A percentile compares a stretch with the other conserved stretches of the same genome.
phyloP scores from a whole-genome alignment of 306 rosid species.

The Sicyos baderoa region DNA sequence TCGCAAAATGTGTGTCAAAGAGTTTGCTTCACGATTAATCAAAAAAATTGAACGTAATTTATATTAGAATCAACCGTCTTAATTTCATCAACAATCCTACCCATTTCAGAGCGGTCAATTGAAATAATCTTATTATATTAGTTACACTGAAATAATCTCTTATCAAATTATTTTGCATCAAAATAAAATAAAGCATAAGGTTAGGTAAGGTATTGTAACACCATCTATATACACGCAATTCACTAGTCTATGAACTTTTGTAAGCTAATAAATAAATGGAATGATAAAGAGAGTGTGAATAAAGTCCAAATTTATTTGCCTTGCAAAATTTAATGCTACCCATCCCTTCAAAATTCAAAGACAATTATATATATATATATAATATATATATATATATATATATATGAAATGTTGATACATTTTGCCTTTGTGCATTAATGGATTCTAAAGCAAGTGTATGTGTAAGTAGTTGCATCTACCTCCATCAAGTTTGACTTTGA shows the following conservation, averaged over 20 bases:
- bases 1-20: no score
- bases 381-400: neutral
- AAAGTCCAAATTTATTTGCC: neutral
- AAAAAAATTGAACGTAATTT: no score
- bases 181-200: neutral
- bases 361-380: neutral
- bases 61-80: no score
- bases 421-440: conserved; percentile 13
- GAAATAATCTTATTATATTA: no score
- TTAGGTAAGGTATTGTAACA: neutral
- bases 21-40: no score
- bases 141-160: no score
- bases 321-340: neutral
- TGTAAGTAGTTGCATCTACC: conserved; percentile 8
- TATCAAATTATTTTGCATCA: no score
- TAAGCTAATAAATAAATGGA: neutral
- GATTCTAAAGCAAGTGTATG: conserved; percentile 11
- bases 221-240: neutral
- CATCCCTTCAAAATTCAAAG: neutral
- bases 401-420: neutral
- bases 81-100: no score
- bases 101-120: no score
- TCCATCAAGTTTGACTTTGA: neutral
- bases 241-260: neutral
- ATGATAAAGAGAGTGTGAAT: neutral